phyloP scores from a whole-genome alignment of 2,329 filamentous ascomycete species.

The Fusarium xyrophilum region DNA sequence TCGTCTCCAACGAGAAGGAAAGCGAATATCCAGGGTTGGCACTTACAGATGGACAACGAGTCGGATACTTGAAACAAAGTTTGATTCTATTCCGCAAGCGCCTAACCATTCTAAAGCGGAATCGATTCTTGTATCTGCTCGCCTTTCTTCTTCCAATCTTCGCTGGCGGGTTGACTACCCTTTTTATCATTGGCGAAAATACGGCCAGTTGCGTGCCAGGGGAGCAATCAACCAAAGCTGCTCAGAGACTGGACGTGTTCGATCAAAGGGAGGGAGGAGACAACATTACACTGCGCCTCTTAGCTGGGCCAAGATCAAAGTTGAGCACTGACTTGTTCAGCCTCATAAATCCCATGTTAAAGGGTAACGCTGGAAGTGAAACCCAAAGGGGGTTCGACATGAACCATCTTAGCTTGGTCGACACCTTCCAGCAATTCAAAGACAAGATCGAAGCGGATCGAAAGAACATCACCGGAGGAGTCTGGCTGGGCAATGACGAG shows the following conservation, averaged over 20 bases:
- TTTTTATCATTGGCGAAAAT: constrained; percentile 70
- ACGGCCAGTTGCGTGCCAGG: constrained; percentile 60
- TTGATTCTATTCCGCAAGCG: constrained; percentile 80
- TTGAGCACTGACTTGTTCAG: constrained; percentile 45
- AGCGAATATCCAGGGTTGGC: constrained; percentile 51
- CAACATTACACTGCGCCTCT: constrained; percentile 35
- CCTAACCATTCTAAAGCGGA: constrained; percentile 76
- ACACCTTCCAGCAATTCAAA: constrained; percentile 73
- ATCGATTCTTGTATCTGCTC: constrained; percentile 76
- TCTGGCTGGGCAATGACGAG: constrained; percentile 72
- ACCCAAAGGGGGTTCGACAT: constrained; percentile 33
- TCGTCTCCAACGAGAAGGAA: constrained; percentile 34
- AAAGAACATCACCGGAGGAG: constrained; percentile 73
- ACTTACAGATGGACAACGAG: constrained; percentile 71
- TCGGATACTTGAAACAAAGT: constrained; percentile 74
- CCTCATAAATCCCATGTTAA: constrained; percentile 53
- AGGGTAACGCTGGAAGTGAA: constrained; percentile 30
- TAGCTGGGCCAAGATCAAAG: constrained; percentile 48
- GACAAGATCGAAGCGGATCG: constrained; percentile 68
- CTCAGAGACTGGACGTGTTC: constrained; percentile 49
- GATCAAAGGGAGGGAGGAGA: constrained; percentile 44
- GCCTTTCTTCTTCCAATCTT: constrained; percentile 81
- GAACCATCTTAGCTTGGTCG: constrained; percentile 49
- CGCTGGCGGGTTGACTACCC: constrained; percentile 77
- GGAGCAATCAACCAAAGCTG: constrained; percentile 53